Evolutionary conservation across 257 asterid genomes (phyloP), one percentile per base, ranked within the genome.

Genomic region (Solanum pennellii): DNA sequence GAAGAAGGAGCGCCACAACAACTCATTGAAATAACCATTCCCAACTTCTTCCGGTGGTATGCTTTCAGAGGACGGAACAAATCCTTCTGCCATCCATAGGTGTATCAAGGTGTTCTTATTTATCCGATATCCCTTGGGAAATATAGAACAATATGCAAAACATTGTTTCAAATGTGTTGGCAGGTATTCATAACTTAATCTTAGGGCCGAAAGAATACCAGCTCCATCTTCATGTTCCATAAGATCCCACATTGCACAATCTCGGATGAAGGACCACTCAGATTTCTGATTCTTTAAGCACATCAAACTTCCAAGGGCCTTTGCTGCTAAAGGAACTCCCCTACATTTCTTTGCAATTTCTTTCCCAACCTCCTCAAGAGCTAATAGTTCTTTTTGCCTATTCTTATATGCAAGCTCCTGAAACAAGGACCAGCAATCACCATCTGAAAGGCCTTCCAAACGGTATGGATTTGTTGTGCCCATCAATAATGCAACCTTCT

Each of bases 261-360:
- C 84, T 20, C 92, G 87, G 83, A 94, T 94, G 21, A 84, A 88
- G 2, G 75, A 85, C 97, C 97, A 94, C 75, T 89, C 95, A 31
- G 89, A 87, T 90, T 87, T 89, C 27, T 89, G 91, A 56, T 83
- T 90, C 84, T 91, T 94, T 62, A 92, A 68, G 85, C 95, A 91
- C 65, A 94, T 83, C 27, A 94, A 88, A 49, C 95, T 94, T 31
- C 96, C 96, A 27, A 94, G 95, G 45, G 95, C 89, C 91, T 91
- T 92, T 44, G 97, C 96, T 1, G 93, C 97, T 91, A 94, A 90
- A 85, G 97, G 97, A 91, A 94, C 92, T 41, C 97, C 97, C 88
- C 88, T 91, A 74, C 97, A 93, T 90, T 90, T 94, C 92, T 89
- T 92, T 41, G 89, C 93, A 62, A 94, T 92, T 39, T 91, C 91